Base-by-base conservation (phyloP, 768 basidiomycete species). In the Psilocybe cyanescens region DNA sequence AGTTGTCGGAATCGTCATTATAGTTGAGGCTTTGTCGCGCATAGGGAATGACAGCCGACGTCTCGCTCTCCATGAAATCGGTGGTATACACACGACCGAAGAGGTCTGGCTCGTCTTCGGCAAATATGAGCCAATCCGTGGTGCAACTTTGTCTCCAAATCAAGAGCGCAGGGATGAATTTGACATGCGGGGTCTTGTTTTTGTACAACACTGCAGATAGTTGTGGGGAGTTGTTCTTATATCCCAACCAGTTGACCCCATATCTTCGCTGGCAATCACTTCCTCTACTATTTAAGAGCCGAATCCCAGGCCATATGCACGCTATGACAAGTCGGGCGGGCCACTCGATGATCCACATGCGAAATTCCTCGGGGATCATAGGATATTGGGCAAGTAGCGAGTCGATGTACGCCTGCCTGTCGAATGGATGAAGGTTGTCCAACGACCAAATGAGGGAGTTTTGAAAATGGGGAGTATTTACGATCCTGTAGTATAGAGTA, bases 281-380 rank as follows among this genome's bases (percentile, higher is more conserved):
- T 8, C 5, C 16, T 3, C 2, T 14, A 16, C 55, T 60, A 1
- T 46, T 4, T 6, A 28, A 24, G 12, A 52, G 33, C 3, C 52
- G 57, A 3, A 63, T 30, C 3, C 62, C 53, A 24, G 57, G 62
- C 45, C 62, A 63, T 3, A 58, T 49, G 5, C 51, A 53, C 6
- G 39, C n/a, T n/a, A 63, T 33, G 4, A 17, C 46, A 2, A 30
- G 12, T 8, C 19, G 8, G 4, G 24, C 62, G 2, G 62, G 62
- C 62, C 57, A 63, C 50, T 63, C 62, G 3, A 63, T 37, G 3
- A 55, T 37, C 57, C 52, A 58, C 9, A 63, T 47, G 3, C 53
- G 44, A 44, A 63, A 63, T 12, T 53, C 62, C 29, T 58, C 52
- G 11, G 62, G 57, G 17, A 63, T 24, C 8, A 1, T 29, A 0